A percentile compares a stretch with the other conserved stretches of the same genome.
phyloP scores from a whole-genome alignment of 352 stramenopile species.

The Phytophthora multivora region DNA sequence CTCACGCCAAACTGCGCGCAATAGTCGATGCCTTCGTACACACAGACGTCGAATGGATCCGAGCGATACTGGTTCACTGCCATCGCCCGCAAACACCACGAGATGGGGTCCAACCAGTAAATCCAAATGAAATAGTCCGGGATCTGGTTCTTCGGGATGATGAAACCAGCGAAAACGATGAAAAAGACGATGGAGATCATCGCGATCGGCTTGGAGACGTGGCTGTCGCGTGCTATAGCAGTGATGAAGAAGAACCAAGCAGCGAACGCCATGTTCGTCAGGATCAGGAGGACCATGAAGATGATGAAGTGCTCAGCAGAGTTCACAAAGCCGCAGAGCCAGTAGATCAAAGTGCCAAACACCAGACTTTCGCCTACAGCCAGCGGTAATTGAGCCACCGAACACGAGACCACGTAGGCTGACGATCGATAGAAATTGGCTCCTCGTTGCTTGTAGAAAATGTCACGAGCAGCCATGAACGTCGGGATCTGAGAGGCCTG shows the following conservation, averaged over 20 bases:
- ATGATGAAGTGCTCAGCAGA: slow-evolving; percentile 36
- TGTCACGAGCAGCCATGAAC: slow-evolving; percentile 59
- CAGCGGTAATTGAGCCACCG: slow-evolving; percentile 63
- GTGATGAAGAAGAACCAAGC: slow-evolving; percentile 56
- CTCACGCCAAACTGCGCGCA: slow-evolving; percentile 32
- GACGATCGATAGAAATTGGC: slow-evolving; percentile 75
- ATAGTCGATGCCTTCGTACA: slow-evolving; percentile 38
- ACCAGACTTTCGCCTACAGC: slow-evolving; percentile 58
- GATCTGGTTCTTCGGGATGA: slow-evolving; percentile 44
- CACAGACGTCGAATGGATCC: slow-evolving; percentile 25
- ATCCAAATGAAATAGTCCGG: slow-evolving; percentile 48
- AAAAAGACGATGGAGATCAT: slow-evolving; percentile 44
- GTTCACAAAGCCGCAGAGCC: slow-evolving; percentile 58
- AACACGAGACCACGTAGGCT: slow-evolving; percentile 58
- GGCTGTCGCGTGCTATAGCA: slow-evolving; percentile 20
- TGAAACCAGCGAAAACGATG: slow-evolving; percentile 55
- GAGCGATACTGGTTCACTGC: slow-evolving; percentile 37
- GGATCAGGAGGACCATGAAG: slow-evolving; percentile 43
- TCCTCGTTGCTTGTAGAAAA: slow-evolving; percentile 84
- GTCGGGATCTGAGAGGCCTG: slow-evolving; percentile 67
- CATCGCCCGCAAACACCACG: slow-evolving; percentile 39
- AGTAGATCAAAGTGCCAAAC: slow-evolving; percentile 83
- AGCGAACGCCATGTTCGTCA: slow-evolving; percentile 46
- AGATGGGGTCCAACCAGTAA: slow-evolving; percentile 54
- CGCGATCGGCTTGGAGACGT: slow-evolving; percentile 40